These are phyloP conservation scores for Fibroporia radiculosa DNA, from an alignment of 768 basidiomycete genomes.

Conservation along the genomic window DNA sequence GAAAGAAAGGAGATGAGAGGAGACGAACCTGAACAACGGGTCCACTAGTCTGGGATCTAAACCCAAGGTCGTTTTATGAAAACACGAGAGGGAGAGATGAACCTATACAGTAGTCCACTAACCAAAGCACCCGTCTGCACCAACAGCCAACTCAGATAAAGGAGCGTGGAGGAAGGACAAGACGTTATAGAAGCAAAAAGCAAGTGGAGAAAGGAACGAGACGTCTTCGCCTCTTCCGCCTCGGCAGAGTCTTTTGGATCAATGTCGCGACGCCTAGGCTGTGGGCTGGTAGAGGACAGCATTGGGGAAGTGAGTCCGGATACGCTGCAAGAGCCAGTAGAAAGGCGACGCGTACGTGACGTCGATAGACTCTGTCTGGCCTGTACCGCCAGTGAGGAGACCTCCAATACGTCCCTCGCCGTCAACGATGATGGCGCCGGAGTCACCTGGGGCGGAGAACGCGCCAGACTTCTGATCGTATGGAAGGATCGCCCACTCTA, in stretches of 20 bases:
- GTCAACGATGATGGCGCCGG: conserved; percentile 24
- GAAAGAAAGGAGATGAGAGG: background rate
- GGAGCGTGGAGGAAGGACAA: background rate
- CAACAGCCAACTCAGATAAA: background rate
- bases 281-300: background rate
- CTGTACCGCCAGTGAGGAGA: conserved; percentile 17
- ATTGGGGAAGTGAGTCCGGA: conserved; percentile 8
- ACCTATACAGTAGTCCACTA: background rate
- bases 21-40: background rate
- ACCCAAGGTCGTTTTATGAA: background rate
- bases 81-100: background rate
- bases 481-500: conserved; percentile 12
- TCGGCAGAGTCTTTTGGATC: background rate
- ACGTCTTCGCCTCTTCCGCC: background rate
- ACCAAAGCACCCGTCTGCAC: too few relatives aligned
- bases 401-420: conserved; percentile 21
- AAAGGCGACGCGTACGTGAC: conserved; percentile 23
- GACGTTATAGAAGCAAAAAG: background rate
- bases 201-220: background rate
- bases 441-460: conserved; percentile 34
- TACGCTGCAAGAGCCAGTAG: conserved; percentile 7
- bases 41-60: background rate
- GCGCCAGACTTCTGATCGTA: conserved; percentile 19
- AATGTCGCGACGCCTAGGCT: background rate
- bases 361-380: conserved; percentile 9